Percentiles rank a stretch among this genome's conserved stretches.
These are phyloP conservation scores for Galerina sulciceps DNA, from an alignment of 768 basidiomycete species.

Conservation along the genomic window DNA sequence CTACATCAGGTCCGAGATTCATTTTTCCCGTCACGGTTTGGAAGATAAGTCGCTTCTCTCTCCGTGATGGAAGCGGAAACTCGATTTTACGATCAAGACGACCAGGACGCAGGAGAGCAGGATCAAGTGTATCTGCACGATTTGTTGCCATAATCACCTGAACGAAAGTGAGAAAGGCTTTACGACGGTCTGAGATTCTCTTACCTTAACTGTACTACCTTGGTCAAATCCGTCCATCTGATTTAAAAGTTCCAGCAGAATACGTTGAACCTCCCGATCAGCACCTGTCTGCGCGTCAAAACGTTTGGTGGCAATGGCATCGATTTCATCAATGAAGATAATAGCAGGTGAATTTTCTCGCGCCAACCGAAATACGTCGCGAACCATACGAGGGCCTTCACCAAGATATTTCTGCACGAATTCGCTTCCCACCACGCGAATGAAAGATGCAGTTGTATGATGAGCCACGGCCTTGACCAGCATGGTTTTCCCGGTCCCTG, in stretches of 20 bases:
- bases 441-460: constrained; percentile 96
- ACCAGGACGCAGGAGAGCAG: constrained; percentile 95
- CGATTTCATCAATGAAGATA: constrained; percentile 99
- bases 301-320: constrained; percentile 98
- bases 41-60: constrained; percentile 97
- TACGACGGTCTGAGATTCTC: constrained; percentile 8
- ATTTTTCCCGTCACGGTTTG: constrained; percentile 97
- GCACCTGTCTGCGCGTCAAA: constrained; percentile 99
- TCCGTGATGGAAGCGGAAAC: constrained; percentile 91
- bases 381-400: constrained; percentile 99
- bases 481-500: constrained; percentile 99
- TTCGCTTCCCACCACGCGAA: constrained; percentile 97
- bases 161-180: not conserved
- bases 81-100: constrained; percentile 99
- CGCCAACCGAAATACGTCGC: constrained; percentile 97
- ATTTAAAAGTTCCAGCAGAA: constrained; percentile 93
- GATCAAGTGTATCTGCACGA: constrained; percentile 96
- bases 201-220: constrained; percentile 95
- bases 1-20: constrained; percentile 97
- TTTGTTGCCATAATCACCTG: constrained; percentile 99
- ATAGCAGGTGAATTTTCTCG: constrained; percentile 97
- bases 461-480: constrained; percentile 99
- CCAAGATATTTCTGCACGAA: constrained; percentile 99
- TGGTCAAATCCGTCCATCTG: constrained; percentile 99
- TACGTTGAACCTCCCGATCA: constrained; percentile 98